Evolutionary conservation across 768 basidiomycete genomes (phyloP).

Genomic region (Mycena vulgaris): DNA sequence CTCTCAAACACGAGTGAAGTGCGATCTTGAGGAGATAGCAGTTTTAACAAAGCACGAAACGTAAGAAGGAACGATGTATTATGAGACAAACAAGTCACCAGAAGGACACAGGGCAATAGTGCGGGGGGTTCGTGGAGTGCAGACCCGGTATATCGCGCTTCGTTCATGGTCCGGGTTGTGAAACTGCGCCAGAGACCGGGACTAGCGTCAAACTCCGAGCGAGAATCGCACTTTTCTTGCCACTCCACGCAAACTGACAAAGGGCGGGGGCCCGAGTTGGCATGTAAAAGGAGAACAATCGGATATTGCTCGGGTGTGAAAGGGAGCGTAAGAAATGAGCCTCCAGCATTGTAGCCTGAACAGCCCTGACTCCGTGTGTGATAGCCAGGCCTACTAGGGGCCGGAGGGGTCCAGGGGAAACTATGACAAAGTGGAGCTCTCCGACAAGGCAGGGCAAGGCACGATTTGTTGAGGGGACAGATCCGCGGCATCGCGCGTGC

Average conservation of each 20-base stretch:
- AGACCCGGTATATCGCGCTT: no score
- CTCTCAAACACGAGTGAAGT: no score
- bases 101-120: no score
- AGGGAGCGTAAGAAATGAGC: not conserved
- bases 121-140: no score
- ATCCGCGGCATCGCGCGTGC: not conserved
- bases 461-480: not conserved
- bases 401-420: not conserved
- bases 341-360: not conserved
- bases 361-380: no score
- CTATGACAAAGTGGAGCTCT: no score
- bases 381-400: no score
- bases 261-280: no score
- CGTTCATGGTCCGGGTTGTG: not conserved
- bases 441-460: no score
- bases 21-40: not conserved
- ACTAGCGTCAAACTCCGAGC: not conserved
- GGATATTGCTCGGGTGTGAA: slow-evolving; percentile 10
- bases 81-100: not conserved
- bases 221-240: no score
- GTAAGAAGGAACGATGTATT: not conserved
- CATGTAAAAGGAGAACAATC: slow-evolving; percentile 25
- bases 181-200: not conserved
- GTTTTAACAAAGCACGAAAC: not conserved
- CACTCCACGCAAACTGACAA: no score